These are phyloP conservation scores for Moniliella sp. DNA, from an alignment of 1,284 basidiomycete species.

Conservation along the genomic window DNA sequence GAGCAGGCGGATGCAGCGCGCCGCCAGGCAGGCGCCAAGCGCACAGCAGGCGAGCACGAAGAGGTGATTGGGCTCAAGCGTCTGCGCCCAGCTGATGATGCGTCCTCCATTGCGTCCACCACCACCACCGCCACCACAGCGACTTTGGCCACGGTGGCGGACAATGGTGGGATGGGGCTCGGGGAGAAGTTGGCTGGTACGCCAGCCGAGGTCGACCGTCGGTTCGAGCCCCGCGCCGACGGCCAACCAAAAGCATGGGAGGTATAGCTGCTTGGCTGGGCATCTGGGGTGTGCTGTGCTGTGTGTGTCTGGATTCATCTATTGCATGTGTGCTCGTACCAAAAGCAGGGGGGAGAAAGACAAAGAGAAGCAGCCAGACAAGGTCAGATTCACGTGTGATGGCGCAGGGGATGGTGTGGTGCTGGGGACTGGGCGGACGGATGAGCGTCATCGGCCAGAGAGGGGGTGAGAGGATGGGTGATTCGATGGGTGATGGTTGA, in stretches of 20 bases:
- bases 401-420: too few relatives aligned
- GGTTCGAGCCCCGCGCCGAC: conserved; percentile 20
- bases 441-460: too few relatives aligned
- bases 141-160: background rate
- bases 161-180: conserved; percentile 2
- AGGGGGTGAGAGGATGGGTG: too few relatives aligned
- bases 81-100: background rate
- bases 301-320: too few relatives aligned
- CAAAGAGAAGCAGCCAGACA: too few relatives aligned
- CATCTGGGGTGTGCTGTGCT: too few relatives aligned
- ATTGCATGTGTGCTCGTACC: too few relatives aligned
- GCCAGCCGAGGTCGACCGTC: conserved; percentile 21
- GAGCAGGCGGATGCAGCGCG: conserved; percentile 14
- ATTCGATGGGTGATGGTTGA: too few relatives aligned
- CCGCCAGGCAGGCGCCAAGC: conserved; percentile 1
- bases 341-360: too few relatives aligned
- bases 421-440: too few relatives aligned
- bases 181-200: conserved; percentile 3
- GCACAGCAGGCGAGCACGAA: conserved; percentile 1
- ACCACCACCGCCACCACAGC: background rate
- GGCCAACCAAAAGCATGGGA: conserved; percentile 31
- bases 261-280: too few relatives aligned
- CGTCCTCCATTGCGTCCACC: background rate
- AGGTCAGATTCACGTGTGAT: too few relatives aligned
- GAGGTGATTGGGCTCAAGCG: conserved; percentile 1